phyloP scores from a whole-genome alignment of 352 stramenopile genomes.

The Pythium scleroteichum region DNA sequence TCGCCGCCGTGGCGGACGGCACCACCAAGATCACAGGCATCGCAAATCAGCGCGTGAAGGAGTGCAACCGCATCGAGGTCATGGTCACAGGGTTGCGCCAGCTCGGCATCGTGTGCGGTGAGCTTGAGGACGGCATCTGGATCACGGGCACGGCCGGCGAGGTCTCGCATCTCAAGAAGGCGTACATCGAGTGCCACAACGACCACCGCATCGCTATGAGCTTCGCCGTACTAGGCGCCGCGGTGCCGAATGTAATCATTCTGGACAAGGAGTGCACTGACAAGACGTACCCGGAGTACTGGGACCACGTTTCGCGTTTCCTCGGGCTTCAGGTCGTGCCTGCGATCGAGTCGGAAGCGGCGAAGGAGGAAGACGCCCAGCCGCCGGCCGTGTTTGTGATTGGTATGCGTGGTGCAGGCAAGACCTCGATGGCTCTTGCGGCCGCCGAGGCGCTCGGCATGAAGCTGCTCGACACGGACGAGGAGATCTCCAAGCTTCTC shows the following conservation, averaged over 20 bases:
- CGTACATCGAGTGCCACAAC: conserved; percentile 91
- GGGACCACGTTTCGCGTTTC: conserved; percentile 73
- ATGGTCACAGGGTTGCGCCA: conserved; percentile 97
- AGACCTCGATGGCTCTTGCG: conserved; percentile 72
- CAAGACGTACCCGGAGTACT: conserved; percentile 99
- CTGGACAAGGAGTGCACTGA: conserved; percentile 97
- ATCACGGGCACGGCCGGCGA: conserved; percentile 65
- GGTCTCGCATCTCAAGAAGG: conserved; percentile 50
- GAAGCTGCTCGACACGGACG: conserved; percentile 77
- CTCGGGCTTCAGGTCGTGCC: conserved; percentile 57
- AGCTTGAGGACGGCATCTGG: conserved; percentile 79
- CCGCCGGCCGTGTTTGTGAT: conserved; percentile 75
- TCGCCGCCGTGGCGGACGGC: conserved; percentile 94
- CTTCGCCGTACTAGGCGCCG: conserved; percentile 94
- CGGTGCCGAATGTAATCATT: conserved; percentile 92
- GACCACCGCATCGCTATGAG: conserved; percentile 99
- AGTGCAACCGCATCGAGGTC: conserved; percentile 98
- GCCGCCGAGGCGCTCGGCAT: conserved; percentile 51
- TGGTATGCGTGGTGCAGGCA: conserved; percentile 87
- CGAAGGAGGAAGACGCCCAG: conserved; percentile 11
- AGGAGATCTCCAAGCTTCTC: conserved; percentile 65
- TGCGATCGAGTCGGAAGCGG: conserved; percentile 33
- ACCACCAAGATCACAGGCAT: conserved; percentile 97
- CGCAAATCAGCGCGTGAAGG: conserved; percentile 98
- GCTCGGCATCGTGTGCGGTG: conserved; percentile 85